Evolutionary conservation across 2,329 filamentous ascomycete genomes (phyloP).

Genomic region (Orbilia javanica): DNA sequence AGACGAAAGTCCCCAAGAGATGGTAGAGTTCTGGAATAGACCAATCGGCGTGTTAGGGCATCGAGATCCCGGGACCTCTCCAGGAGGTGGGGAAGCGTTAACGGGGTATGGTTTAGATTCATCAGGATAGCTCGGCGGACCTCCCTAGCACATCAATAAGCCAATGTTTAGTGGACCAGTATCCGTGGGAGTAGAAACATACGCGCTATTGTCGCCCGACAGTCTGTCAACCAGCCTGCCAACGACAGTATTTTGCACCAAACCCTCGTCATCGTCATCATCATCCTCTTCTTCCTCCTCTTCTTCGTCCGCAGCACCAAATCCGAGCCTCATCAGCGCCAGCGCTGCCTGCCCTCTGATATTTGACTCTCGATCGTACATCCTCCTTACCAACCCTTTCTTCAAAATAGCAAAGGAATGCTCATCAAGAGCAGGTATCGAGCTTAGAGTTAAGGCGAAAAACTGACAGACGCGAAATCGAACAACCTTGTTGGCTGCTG

Average conservation of each 20-base stretch:
- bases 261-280: constrained; percentile 76
- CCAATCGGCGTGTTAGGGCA: constrained; percentile 81
- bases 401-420: constrained; percentile 80
- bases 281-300: constrained; percentile 78
- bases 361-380: constrained; percentile 93
- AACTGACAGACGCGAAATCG: constrained; percentile 91
- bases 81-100: constrained; percentile 84
- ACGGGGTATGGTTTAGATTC: constrained; percentile 86
- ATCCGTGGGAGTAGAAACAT: constrained; percentile 9
- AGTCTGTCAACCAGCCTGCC: constrained; percentile 84
- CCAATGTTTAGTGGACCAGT: neutral
- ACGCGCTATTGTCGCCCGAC: constrained; percentile 88
- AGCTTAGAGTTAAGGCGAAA: constrained; percentile 90
- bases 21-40: constrained; percentile 89
- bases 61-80: constrained; percentile 93
- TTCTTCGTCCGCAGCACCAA: constrained; percentile 77
- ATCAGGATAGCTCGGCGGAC: constrained; percentile 88
- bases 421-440: constrained; percentile 79
- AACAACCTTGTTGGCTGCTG: constrained; percentile 90
- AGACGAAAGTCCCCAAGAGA: constrained; percentile 94
- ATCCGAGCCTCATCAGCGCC: constrained; percentile 77
- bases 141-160: constrained; percentile 68
- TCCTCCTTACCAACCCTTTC: constrained; percentile 82
- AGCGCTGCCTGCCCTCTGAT: constrained; percentile 92
- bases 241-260: constrained; percentile 73